phyloP scores from a whole-genome alignment of 257 asterid species.

The Orobanche coerulescens region DNA sequence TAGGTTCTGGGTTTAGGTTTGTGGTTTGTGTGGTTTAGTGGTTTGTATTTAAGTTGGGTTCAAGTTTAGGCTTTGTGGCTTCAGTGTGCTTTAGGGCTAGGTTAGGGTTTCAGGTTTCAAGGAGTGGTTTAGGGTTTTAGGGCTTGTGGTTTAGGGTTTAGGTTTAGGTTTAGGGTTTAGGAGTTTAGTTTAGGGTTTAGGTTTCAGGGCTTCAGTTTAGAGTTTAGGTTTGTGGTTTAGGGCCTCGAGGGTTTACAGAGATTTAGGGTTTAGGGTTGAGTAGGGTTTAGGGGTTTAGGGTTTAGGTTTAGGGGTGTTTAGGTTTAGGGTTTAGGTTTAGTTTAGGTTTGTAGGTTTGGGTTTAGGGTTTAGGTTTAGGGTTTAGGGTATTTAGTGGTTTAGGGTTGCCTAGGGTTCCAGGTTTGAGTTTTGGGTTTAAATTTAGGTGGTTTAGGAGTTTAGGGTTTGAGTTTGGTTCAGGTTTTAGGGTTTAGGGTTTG shows the following conservation, averaged over 20 bases:
- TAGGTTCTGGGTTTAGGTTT: slow-evolving; percentile 21
- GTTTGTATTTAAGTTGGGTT: too few relatives aligned
- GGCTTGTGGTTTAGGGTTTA: slow-evolving; percentile 19
- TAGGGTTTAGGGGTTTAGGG: slow-evolving; percentile 22
- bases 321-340: slow-evolving; percentile 4
- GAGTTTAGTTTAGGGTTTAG: not conserved
- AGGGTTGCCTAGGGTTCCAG: slow-evolving; percentile 18
- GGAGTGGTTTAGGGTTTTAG: slow-evolving; percentile 21
- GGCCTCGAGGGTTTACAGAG: slow-evolving; percentile 28
- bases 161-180: not conserved
- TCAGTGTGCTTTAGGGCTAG: slow-evolving; percentile 12
- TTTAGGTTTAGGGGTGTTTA: slow-evolving; percentile 9
- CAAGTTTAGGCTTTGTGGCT: slow-evolving; percentile 20
- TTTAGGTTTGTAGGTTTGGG: slow-evolving; percentile 15
- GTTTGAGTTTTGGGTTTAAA: slow-evolving; percentile 18
- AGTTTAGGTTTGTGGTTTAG: slow-evolving; percentile 27
- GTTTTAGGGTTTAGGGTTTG: slow-evolving; percentile 11
- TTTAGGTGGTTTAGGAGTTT: slow-evolving; percentile 15
- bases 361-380: slow-evolving; percentile 10
- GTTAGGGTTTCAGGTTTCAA: slow-evolving; percentile 18
- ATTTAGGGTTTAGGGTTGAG: slow-evolving; percentile 17
- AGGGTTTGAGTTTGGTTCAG: slow-evolving; percentile 9
- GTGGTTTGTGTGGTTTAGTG: slow-evolving; percentile 8
- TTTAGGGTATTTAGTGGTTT: slow-evolving; percentile 16
- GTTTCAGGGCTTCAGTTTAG: slow-evolving; percentile 20